Conservation (phyloP, 2,329 filamentous ascomycete species). For the Fusarium globosum region DNA sequence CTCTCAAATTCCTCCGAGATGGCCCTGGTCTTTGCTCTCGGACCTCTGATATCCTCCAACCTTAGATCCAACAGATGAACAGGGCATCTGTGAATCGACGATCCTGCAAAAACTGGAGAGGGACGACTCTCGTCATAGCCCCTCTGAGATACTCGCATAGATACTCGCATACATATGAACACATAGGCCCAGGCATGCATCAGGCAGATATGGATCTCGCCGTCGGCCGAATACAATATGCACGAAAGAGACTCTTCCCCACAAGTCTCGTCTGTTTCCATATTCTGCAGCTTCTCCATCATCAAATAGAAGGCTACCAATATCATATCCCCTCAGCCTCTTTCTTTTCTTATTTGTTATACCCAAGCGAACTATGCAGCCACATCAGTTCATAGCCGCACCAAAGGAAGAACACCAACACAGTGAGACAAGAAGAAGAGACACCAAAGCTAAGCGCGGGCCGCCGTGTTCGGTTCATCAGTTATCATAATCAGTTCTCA, state of each 20-base stretch:
- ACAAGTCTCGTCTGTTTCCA: background rate
- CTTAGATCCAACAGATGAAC: background rate
- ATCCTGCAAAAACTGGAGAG: background rate
- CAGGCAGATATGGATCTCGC: slow-evolving; percentile 1
- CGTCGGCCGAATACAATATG: slow-evolving; percentile 13
- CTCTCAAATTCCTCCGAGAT: background rate
- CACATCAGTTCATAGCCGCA: slow-evolving; percentile 1
- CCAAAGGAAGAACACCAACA: background rate
- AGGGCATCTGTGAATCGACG: slow-evolving; percentile 3
- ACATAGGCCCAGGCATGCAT: background rate
- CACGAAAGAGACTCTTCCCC: slow-evolving; percentile 4
- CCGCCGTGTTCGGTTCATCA: background rate
- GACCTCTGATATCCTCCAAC: background rate
- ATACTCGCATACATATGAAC: background rate
- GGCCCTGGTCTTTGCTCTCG: background rate
- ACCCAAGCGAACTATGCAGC: slow-evolving; percentile 3
- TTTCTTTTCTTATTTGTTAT: background rate
- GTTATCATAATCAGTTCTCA: background rate
- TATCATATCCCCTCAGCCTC: background rate
- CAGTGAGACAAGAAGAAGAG: background rate
- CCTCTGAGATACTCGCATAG: background rate
- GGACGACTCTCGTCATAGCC: background rate
- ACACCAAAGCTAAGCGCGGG: background rate
- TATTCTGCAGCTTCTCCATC: background rate
- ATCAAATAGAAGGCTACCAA: background rate